phyloP scores from a whole-genome alignment of 2,329 filamentous ascomycete species.

The Paecilomyces niveus region DNA sequence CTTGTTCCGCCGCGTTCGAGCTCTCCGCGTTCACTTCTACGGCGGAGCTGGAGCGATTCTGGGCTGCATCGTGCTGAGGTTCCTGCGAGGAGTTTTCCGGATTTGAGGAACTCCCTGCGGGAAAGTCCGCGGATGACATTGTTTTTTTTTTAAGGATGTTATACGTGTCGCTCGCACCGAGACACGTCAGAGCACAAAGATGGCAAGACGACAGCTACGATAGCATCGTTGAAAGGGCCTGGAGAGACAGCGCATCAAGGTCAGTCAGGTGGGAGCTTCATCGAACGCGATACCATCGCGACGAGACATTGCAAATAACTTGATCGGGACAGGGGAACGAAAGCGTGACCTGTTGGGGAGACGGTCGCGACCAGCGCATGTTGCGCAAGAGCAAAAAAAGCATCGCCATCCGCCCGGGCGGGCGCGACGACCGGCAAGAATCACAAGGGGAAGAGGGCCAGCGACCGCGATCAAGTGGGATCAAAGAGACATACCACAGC shows the following conservation, averaged over 20 bases:
- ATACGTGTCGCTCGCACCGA: conserved; percentile 14
- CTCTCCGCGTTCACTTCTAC: conserved; percentile 14
- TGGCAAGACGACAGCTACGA: conserved; percentile 17
- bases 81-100: conserved; percentile 17
- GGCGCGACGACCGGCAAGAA: neutral
- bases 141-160: conserved; percentile 2
- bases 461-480: neutral
- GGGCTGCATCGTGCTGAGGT: conserved; percentile 13
- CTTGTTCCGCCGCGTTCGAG: conserved; percentile 16
- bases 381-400: conserved; percentile 5
- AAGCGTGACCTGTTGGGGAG: neutral
- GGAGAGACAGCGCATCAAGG: conserved; percentile 5
- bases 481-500: conserved; percentile 6
- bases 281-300: neutral
- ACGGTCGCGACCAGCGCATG: conserved; percentile 5
- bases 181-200: conserved; percentile 15
- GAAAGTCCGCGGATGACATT: conserved; percentile 31
- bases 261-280: conserved; percentile 8
- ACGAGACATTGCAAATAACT: neutral
- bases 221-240: conserved; percentile 23
- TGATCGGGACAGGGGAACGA: neutral
- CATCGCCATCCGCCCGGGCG: conserved; percentile 1
- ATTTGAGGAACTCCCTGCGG: conserved; percentile 14
- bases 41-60: conserved; percentile 19
- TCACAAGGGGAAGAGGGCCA: neutral